Conservation (phyloP, 2,329 filamentous ascomycete genomes). For the Curvularia eragrostidis region DNA sequence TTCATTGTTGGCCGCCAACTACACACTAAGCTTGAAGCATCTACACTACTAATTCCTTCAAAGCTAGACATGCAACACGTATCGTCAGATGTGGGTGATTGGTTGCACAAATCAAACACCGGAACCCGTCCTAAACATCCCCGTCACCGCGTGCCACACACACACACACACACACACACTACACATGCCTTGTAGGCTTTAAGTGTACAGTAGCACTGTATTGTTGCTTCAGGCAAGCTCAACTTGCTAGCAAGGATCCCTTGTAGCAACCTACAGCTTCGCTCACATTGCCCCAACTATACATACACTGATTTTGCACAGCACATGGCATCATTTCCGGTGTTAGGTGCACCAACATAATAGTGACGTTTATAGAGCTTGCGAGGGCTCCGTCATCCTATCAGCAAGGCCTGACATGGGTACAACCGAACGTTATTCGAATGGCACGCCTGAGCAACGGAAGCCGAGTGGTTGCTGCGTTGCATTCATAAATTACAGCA, state of each 20-base stretch:
- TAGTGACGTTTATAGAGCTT: background rate
- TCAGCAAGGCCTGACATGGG: constrained; percentile 4
- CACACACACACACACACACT: no score
- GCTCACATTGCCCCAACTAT: background rate
- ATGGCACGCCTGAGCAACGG: constrained; percentile 1
- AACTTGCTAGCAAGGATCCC: background rate
- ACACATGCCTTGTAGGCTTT: background rate
- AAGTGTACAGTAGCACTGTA: background rate
- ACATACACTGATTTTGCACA: background rate
- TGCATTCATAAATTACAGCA: background rate
- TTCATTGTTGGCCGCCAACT: background rate
- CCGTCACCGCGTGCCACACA: no score
- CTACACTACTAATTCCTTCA: background rate
- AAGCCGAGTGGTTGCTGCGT: background rate
- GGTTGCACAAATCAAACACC: constrained; percentile 7
- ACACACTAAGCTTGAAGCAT: background rate
- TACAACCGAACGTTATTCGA: constrained; percentile 6
- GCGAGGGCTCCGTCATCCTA: constrained; percentile 1
- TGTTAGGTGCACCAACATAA: background rate
- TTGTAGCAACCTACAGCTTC: background rate
- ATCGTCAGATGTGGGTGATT: background rate
- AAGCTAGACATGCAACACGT: constrained; percentile 1
- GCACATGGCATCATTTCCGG: background rate
- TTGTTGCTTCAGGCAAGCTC: constrained; percentile 1
- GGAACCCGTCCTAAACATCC: background rate